Base-by-base conservation (phyloP, 1,139 yeast genomes). In the Pichia sp. region DNA sequence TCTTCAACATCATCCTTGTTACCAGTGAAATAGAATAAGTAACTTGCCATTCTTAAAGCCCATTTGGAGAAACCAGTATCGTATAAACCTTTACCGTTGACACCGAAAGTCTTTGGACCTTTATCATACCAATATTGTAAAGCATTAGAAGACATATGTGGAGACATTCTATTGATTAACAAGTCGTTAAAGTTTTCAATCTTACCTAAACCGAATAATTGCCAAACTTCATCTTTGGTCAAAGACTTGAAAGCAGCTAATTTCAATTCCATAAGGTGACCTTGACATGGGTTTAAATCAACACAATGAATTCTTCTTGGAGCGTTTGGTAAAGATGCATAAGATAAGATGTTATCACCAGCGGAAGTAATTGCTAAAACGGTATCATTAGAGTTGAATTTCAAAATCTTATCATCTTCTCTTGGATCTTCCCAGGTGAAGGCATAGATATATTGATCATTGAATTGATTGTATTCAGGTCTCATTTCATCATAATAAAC, bases 371-470 rank as follows among this genome's bases (percentile, higher is more conserved):
- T 86, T 22, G 93, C 93, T 58, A 86, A 73, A 10, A 86, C 87
- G 1, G 88, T 83, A 59, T 86, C 96, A 30, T 76, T 72, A 15
- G 79, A 67, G 34, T 73, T 71, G 58, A 86, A 72, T 44, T 81
- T 75, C 57, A 86, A 72, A 50, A 86, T 82, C 38, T 75, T 73
- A 54, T 81, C 77, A 66, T 86, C 96, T 66, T 85, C 94, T 49
- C 85, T 75, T 31, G 95, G 95, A 63, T 86, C 95, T 67, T 86
- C 96, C 96, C 96, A 86, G 10, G 94, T 86, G 67, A 86, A 86
- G 3, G 95, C 91, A 62, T 86, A 86, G 50, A 86, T 86, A 65
- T 85, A 86, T 67, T 85, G 90, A 62, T 84, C 75, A 51, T 77
- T 80, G 70, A 86, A 86, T 64, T 85, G 91, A 42, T 76, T 77